A percentile compares a stretch with the other conserved stretches of the same genome.
These are phyloP conservation scores for Pichia occidentalis DNA, from an alignment of 805 yeast species.

Conservation along the genomic window DNA sequence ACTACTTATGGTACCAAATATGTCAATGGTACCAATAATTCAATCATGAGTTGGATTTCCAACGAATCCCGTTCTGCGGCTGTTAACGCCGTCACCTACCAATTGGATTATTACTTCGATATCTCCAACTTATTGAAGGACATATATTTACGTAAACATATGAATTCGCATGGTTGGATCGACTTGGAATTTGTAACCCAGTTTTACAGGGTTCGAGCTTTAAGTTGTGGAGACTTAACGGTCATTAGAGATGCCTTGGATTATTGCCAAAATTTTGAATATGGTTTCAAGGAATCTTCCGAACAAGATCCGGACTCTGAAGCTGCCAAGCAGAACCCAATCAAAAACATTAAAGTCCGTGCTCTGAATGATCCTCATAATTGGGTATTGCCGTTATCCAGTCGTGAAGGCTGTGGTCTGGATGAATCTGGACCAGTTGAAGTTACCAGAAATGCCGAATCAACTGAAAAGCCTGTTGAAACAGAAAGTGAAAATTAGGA, in stretches of 20 bases:
- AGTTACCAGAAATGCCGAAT: constrained; percentile 1
- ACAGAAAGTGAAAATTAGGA: constrained; percentile 10
- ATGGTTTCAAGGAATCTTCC: constrained; percentile 22
- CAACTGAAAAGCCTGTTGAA: constrained; percentile 11
- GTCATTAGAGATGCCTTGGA: constrained; percentile 51
- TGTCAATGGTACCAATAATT: neutral
- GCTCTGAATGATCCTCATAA: constrained; percentile 49
- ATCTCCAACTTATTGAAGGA: constrained; percentile 84
- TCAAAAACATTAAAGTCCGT: constrained; percentile 41
- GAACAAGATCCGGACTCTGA: constrained; percentile 29
- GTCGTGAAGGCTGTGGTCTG: constrained; percentile 40
- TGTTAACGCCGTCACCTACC: constrained; percentile 34
- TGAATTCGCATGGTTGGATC: constrained; percentile 73
- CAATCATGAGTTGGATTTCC: constrained; percentile 13
- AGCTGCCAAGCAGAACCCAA: constrained; percentile 8
- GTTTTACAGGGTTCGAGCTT: constrained; percentile 69
- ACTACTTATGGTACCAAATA: neutral
- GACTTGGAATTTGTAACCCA: constrained; percentile 54
- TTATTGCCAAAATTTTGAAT: constrained; percentile 41
- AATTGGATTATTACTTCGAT: constrained; percentile 87
- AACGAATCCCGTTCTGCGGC: constrained; percentile 14
- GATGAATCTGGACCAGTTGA: constrained; percentile 26
- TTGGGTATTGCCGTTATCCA: constrained; percentile 61
- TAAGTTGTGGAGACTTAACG: constrained; percentile 49
- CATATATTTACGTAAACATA: constrained; percentile 69